Evolutionary conservation across 352 stramenopile genomes (phyloP).

Genomic region (Globisporangium carolinianum): DNA sequence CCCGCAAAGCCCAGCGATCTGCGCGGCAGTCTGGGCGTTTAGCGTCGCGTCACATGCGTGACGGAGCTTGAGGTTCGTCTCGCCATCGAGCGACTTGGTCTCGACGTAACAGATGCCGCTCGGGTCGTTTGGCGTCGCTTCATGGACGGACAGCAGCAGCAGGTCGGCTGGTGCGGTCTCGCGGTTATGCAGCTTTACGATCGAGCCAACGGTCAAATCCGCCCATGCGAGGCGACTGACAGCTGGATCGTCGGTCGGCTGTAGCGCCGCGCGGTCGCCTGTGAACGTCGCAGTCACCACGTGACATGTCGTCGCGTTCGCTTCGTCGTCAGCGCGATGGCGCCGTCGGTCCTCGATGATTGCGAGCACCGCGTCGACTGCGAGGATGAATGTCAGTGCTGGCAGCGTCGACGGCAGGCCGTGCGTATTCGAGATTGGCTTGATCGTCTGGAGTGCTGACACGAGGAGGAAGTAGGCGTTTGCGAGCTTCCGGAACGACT

Average conservation of each 20-base stretch:
- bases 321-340: conserved; percentile 73
- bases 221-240: conserved; percentile 62
- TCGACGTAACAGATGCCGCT: conserved; percentile 83
- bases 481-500: conserved; percentile 81
- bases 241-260: conserved; percentile 28
- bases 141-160: conserved; percentile 70
- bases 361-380: conserved; percentile 78
- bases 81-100: conserved; percentile 90
- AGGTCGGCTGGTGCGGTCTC: conserved; percentile 80
- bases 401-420: conserved; percentile 74
- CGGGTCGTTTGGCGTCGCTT: conserved; percentile 43
- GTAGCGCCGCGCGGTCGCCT: conserved; percentile 22
- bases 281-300: conserved; percentile 48
- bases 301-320: conserved; percentile 69
- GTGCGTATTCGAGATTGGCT: conserved; percentile 77
- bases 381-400: conserved; percentile 86
- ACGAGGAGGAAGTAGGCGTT: conserved; percentile 93
- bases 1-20: conserved; percentile 59
- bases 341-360: conserved; percentile 80
- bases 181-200: conserved; percentile 77
- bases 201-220: conserved; percentile 68
- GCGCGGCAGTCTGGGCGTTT: conserved; percentile 60
- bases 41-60: conserved; percentile 70
- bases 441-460: conserved; percentile 42
- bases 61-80: conserved; percentile 92